Evolutionary conservation across 345 rosid species (phyloP), one percentile per base, ranked within the genome.

Genomic region (Lumnitzera littorea): DNA sequence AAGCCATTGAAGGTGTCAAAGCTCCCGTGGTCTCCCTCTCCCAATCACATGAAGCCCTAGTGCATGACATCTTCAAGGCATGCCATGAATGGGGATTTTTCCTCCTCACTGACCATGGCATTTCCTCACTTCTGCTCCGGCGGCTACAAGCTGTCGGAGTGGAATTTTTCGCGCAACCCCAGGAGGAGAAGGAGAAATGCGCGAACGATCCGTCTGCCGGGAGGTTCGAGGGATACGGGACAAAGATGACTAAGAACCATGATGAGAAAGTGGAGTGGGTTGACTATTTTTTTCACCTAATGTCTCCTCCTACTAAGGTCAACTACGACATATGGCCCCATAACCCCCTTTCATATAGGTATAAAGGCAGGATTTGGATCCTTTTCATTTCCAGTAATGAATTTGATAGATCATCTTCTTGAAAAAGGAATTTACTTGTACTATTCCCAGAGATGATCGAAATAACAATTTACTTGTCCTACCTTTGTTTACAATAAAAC

Each of bases 191-290:
- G 55, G 84, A 82, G 66, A 67, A 62, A 24, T 67, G 66, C 31
- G 75, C 78, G 0, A 83, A 80, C 29, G 79, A 80, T 55, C 77
- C 80, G 0, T 31, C 69, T 1, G 72, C 14, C 5, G 80, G 80
- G 5, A 73, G 46, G 17, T 65, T 75, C 52, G 83, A 80, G 74
- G 85, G 83, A 5, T 80, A 83, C 55, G 85, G 88, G 12, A 80
- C 79, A 0, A 82, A 77, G 61, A 75, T 80, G 84, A 73, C 78
- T 4, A 75, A 77, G 61, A 79, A 74, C 49, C 57, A 15, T 24
- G 80, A 76, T 1, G 65, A 76, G 55, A 79, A 79, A 62, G 52
- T 70, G 7, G 84, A 74, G 67, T 82, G 82, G 84, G 13, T 75
- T 47, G 87, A 82, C 23, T 77, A 82, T 56, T 71, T 70, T 58